Conservation (phyloP, 257 asterid genomes). For the Thymus quinquecostatus region DNA sequence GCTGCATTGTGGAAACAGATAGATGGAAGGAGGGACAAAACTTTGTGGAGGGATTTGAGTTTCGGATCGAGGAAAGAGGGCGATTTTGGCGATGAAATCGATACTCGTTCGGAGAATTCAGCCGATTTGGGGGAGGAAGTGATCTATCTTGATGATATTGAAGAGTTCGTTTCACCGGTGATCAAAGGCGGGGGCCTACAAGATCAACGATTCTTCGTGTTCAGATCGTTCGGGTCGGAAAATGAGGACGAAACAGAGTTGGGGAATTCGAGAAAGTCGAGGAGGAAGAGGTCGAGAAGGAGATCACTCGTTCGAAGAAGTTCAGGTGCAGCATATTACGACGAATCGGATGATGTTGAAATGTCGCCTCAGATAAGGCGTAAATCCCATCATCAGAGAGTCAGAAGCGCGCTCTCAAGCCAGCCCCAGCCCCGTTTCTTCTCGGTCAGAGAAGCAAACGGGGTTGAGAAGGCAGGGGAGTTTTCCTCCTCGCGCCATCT, state of each 20-base stretch:
- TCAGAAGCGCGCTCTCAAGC: no score
- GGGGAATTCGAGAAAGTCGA: slow-evolving; percentile 22
- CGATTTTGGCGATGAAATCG: slow-evolving; percentile 17
- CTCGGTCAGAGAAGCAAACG: no score
- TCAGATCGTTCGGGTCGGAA: slow-evolving; percentile 29
- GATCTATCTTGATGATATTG: slow-evolving; percentile 62
- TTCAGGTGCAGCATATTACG: slow-evolving; percentile 40
- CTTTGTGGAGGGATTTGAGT: no score
- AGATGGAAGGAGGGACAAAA: neutral
- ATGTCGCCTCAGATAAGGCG: slow-evolving; percentile 28
- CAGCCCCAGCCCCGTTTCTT: no score
- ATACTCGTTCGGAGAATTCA: slow-evolving; percentile 48
- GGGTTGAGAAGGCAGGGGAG: slow-evolving; percentile 2
- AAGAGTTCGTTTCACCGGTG: slow-evolving; percentile 55
- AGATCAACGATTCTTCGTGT: slow-evolving; percentile 73
- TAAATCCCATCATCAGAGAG: slow-evolving; percentile 28
- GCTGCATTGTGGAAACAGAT: slow-evolving; percentile 10
- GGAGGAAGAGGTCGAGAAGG: slow-evolving; percentile 41
- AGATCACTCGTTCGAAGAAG: slow-evolving; percentile 43
- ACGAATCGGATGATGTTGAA: slow-evolving; percentile 24
- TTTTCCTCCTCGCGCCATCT: neutral
- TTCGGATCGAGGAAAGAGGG: neutral
- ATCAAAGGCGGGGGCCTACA: slow-evolving; percentile 40
- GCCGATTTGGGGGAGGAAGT: slow-evolving; percentile 45
- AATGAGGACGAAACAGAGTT: neutral